Evolutionary conservation across 2,329 filamentous ascomycete genomes (phyloP).

Genomic region (Aspergillus hiratsukae): DNA sequence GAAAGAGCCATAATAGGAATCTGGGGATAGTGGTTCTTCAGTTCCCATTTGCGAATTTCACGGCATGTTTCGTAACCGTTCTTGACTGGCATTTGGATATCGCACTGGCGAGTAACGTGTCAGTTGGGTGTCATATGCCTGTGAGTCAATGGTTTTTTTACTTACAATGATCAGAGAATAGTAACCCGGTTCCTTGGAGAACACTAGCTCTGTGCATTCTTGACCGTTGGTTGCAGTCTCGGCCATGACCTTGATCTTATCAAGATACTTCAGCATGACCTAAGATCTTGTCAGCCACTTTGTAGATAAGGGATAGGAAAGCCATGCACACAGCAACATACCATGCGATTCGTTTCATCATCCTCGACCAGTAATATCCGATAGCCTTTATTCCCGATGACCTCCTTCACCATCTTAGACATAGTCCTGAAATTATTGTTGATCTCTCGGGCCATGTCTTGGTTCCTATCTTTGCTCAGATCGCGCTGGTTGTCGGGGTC

Average conservation of each 20-base stretch:
- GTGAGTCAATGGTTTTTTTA: constrained; percentile 1
- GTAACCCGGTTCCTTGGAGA: constrained; percentile 44
- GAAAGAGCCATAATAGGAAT: constrained; percentile 49
- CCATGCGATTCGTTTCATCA: constrained; percentile 47
- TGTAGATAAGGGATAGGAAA: neutral
- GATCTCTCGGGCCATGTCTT: constrained; percentile 44
- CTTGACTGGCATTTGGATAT: constrained; percentile 49
- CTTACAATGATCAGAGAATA: constrained; percentile 47
- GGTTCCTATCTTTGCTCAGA: constrained; percentile 46
- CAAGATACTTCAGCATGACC: constrained; percentile 48
- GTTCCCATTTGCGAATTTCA: constrained; percentile 45
- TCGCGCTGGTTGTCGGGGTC: constrained; percentile 44
- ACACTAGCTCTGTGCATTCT: constrained; percentile 45
- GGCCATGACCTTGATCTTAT: constrained; percentile 44
- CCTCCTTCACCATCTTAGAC: constrained; percentile 46
- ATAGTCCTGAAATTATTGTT: constrained; percentile 48
- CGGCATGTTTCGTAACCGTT: constrained; percentile 47
- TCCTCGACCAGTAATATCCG: constrained; percentile 46
- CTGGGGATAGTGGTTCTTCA: constrained; percentile 42
- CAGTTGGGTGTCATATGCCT: neutral
- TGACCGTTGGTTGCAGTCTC: constrained; percentile 46
- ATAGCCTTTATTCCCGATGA: constrained; percentile 44
- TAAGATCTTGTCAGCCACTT: constrained; percentile 20
- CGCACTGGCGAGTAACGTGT: constrained; percentile 32
- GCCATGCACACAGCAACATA: constrained; percentile 18